Conservation (phyloP, 2,329 filamentous ascomycete genomes). For the Parafenestella ontariensis region DNA sequence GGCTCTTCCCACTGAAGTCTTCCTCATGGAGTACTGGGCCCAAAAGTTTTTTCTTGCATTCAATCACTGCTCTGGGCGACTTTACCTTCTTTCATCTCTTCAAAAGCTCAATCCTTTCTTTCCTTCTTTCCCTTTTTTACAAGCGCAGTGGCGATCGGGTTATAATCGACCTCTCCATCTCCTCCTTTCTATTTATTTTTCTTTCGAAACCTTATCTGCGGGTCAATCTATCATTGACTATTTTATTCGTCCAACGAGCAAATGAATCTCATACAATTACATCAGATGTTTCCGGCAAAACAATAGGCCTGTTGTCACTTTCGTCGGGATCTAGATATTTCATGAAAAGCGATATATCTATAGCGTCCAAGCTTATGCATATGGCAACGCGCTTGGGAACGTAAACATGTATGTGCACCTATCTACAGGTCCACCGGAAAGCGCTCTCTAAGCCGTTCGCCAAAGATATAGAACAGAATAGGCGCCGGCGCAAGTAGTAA, state of each 20-base stretch:
- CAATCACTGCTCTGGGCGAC: neutral
- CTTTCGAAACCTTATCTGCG: too few relatives aligned
- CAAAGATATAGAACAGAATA: conserved; percentile 58
- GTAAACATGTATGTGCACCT: neutral
- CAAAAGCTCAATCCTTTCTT: neutral
- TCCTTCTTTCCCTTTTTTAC: neutral
- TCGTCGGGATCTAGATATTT: too few relatives aligned
- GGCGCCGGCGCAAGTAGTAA: conserved; percentile 58
- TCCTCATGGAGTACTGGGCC: neutral
- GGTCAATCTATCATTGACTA: too few relatives aligned
- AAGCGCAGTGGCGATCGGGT: too few relatives aligned
- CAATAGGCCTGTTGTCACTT: too few relatives aligned
- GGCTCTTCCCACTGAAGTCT: neutral
- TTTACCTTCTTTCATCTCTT: neutral
- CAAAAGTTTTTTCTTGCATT: neutral
- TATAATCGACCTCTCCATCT: too few relatives aligned
- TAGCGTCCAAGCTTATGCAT: too few relatives aligned
- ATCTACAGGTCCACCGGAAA: conserved; percentile 39
- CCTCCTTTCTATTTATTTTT: too few relatives aligned
- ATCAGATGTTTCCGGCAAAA: too few relatives aligned
- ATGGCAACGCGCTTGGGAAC: neutral
- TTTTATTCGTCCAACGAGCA: too few relatives aligned
- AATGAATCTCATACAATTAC: too few relatives aligned
- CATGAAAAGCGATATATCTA: too few relatives aligned
- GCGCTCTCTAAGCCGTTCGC: conserved; percentile 54